Conservation (phyloP, 1,284 basidiomycete genomes). For the Thecaphora thlaspeos region DNA sequence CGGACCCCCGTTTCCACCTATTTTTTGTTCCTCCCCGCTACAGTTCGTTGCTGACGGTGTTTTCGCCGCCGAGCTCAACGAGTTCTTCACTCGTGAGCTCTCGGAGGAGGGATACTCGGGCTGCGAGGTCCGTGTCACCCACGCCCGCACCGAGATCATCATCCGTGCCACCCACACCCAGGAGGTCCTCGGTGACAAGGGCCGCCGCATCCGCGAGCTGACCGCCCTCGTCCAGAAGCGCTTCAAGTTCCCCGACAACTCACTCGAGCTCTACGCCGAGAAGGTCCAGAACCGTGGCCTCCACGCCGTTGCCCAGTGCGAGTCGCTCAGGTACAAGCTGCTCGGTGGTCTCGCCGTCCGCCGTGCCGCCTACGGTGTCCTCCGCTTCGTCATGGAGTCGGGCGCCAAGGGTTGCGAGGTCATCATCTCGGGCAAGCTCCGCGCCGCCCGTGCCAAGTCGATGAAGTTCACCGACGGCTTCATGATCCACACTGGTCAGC, state of each 20-base stretch:
- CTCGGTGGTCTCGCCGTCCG: constrained; percentile 99
- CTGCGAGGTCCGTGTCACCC: constrained; percentile 99
- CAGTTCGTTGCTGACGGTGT: constrained; percentile 97
- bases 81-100: constrained; percentile 97
- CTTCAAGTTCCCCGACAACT: constrained; percentile 98
- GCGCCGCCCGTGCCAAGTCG: constrained; percentile 98
- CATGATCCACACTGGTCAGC: constrained; percentile 99
- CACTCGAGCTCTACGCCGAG: constrained; percentile 98
- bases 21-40: background rate
- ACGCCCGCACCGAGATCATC: constrained; percentile 99
- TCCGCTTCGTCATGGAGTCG: constrained; percentile 99
- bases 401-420: constrained; percentile 99
- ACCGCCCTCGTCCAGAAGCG: constrained; percentile 98
- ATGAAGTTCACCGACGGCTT: constrained; percentile 99
- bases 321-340: constrained; percentile 97
- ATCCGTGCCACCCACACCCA: constrained; percentile 99
- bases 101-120: constrained; percentile 99
- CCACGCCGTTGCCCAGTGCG: constrained; percentile 97
- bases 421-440: constrained; percentile 98
- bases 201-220: constrained; percentile 97
- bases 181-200: constrained; percentile 99
- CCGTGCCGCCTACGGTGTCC: constrained; percentile 99
- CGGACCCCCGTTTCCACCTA: background rate
- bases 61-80: constrained; percentile 95
- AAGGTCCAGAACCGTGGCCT: constrained; percentile 99